These are phyloP conservation scores for Tolypocladium ophioglossoides DNA, from an alignment of 2,329 filamentous ascomycete genomes.

Conservation along the genomic window DNA sequence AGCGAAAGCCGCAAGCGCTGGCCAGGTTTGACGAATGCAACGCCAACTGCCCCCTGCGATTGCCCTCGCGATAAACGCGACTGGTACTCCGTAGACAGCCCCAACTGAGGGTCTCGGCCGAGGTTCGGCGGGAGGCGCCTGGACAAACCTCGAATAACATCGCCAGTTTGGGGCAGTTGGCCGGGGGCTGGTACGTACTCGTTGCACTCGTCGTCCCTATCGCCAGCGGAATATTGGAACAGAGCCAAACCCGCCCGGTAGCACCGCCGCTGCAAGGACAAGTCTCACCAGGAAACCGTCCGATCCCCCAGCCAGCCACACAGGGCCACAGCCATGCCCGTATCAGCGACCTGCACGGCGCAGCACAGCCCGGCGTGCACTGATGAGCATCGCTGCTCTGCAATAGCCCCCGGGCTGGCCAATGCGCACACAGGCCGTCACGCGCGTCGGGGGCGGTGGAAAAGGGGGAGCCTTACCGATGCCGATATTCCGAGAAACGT, in stretches of 20 bases:
- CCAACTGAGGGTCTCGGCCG: too few relatives aligned
- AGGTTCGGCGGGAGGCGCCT: too few relatives aligned
- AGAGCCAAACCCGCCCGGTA: not conserved
- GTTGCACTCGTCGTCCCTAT: too few relatives aligned
- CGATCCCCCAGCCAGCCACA: not conserved
- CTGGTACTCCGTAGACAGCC: too few relatives aligned
- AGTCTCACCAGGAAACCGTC: not conserved
- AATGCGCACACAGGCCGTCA: not conserved
- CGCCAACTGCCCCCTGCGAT: too few relatives aligned
- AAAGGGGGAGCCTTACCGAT: slow-evolving; percentile 2
- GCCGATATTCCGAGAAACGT: slow-evolving; percentile 4
- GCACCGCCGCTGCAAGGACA: not conserved
- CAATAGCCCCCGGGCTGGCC: not conserved
- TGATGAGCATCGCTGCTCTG: not conserved
- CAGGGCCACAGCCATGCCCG: not conserved
- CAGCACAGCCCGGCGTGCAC: not conserved
- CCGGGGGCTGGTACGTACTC: too few relatives aligned
- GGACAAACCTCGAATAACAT: too few relatives aligned
- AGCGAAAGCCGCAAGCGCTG: too few relatives aligned
- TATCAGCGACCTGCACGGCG: not conserved
- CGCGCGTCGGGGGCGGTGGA: not conserved
- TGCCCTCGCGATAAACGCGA: too few relatives aligned
- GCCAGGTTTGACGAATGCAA: too few relatives aligned
- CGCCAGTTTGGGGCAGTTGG: too few relatives aligned
- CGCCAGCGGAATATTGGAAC: not conserved